Base-by-base conservation (phyloP, 1,284 basidiomycete genomes). In the Psilocybe mexicana region DNA sequence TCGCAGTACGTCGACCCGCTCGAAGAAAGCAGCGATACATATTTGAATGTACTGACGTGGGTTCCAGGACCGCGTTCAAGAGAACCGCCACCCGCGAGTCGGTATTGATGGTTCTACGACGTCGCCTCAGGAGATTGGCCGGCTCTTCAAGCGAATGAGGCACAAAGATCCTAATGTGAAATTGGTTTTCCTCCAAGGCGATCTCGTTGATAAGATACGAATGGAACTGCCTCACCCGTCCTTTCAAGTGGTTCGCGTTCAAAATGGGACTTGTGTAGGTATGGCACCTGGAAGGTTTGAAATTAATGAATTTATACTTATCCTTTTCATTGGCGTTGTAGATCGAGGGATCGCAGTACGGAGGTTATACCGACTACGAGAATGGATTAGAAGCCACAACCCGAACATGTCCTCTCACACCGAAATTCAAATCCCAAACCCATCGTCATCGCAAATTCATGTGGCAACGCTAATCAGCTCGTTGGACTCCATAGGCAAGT, bases 201-300 rank as follows among this genome's bases (percentile, higher is more conserved):
- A 36, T 36, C 12, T 36, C 7, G 35, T 36, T 12, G 35, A 36
- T 12, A 6, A 7, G 6, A 36, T 36, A 40, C 14, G 38, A 12
- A n/a, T 12, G 4, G 6, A 40, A 18, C 18, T 18, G 18, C 18
- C 6, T 8, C 91, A 57, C 89, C 91, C 0, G 58, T 84, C 88
- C 0, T 80, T 78, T 54, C 86, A 86, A 47, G 82, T 85, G 0
- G 76, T 96, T n/a, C 88, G 86, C 66, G 74, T 88, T 12, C 93
- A 96, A 63, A 82, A 86, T 1, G 75, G 87, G 38, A 80, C 88
- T 61, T 94, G 89, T 65, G 83, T 92, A 0, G 94, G 93, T 73
- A 63, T 44, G 72, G 4, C 18, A 14, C 10, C 14, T 40, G 4
- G 14, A 11, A 18, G 18, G 18, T 18, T 18, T 18, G 18, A 18